Conservation (phyloP, 305 asterid genomes). For the Fraxinus sp. region DNA sequence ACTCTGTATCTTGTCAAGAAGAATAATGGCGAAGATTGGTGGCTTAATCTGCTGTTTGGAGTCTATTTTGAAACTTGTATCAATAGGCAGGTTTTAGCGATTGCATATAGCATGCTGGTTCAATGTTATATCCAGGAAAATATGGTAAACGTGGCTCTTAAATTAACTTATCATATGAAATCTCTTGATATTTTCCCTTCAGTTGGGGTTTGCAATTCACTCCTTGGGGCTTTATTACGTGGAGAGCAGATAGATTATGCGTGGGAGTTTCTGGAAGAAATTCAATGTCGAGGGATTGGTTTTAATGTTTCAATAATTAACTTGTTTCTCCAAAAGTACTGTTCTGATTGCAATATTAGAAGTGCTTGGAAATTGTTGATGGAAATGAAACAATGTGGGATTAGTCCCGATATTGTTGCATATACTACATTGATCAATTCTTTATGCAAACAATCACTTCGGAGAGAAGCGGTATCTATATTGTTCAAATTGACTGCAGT, state of each 20-base stretch:
- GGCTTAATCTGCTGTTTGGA: constrained; percentile 15
- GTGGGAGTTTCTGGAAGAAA: constrained; percentile 24
- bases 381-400: constrained; percentile 21
- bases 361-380: constrained; percentile 30
- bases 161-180: constrained; percentile 16
- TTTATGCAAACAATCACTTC: constrained; percentile 23
- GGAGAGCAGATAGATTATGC: constrained; percentile 24
- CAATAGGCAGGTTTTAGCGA: constrained; percentile 17
- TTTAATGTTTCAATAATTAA: constrained; percentile 20
- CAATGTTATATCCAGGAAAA: constrained; percentile 23
- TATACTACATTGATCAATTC: constrained; percentile 24
- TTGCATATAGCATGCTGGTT: constrained; percentile 27
- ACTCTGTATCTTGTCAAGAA: constrained; percentile 20
- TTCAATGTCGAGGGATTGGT: constrained; percentile 20
- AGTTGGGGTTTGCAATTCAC: constrained; percentile 25
- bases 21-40: constrained; percentile 19
- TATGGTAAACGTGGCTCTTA: constrained; percentile 14
- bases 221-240: constrained; percentile 21
- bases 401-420: constrained; percentile 26
- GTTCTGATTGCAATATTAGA: constrained; percentile 13
- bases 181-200: constrained; percentile 25
- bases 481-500: constrained; percentile 22
- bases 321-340: constrained; percentile 24
- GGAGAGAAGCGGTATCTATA: constrained; percentile 23
- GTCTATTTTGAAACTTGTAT: constrained; percentile 18